Conservation (phyloP, 495 filamentous ascomycete genomes). For the Penicillium fimorum region DNA sequence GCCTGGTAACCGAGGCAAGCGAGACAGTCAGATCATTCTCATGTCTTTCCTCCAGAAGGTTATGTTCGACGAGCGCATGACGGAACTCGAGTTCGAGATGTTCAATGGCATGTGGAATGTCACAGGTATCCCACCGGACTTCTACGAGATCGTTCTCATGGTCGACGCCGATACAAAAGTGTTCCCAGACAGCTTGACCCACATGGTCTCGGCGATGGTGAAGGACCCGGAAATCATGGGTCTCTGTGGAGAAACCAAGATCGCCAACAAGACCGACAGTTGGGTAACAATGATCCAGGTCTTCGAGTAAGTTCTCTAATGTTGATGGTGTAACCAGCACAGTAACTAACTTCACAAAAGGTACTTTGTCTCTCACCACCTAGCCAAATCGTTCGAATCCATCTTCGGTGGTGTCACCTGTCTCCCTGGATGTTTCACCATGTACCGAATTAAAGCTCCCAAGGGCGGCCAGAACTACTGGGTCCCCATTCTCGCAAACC, state of each 20-base stretch:
- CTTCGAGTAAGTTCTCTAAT: slow-evolving; percentile 64
- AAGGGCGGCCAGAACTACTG: slow-evolving; percentile 99
- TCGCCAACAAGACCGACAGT: slow-evolving; percentile 91
- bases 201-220: slow-evolving; percentile 99
- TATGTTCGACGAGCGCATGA: slow-evolving; percentile 99
- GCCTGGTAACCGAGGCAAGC: slow-evolving; percentile 95
- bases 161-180: slow-evolving; percentile 99
- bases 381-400: slow-evolving; percentile 95
- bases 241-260: slow-evolving; percentile 98
- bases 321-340: slow-evolving; percentile 1
- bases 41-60: slow-evolving; percentile 99
- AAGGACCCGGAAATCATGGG: slow-evolving; percentile 99
- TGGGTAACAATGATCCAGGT: slow-evolving; percentile 99
- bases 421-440: slow-evolving; percentile 98
- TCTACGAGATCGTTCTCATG: slow-evolving; percentile 96
- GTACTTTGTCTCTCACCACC: slow-evolving; percentile 98
- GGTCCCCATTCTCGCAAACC: slow-evolving; percentile 98
- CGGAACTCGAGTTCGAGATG: slow-evolving; percentile 99
- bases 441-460: slow-evolving; percentile 99
- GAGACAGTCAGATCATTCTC: slow-evolving; percentile 96
- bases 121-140: slow-evolving; percentile 96
- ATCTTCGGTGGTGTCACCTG: slow-evolving; percentile 99
- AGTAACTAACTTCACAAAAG: slow-evolving; percentile 21
- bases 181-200: slow-evolving; percentile 95
- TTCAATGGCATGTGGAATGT: slow-evolving; percentile 99